Evolutionary conservation across 768 basidiomycete genomes (phyloP).

Genomic region (Fomitopsis serialis): DNA sequence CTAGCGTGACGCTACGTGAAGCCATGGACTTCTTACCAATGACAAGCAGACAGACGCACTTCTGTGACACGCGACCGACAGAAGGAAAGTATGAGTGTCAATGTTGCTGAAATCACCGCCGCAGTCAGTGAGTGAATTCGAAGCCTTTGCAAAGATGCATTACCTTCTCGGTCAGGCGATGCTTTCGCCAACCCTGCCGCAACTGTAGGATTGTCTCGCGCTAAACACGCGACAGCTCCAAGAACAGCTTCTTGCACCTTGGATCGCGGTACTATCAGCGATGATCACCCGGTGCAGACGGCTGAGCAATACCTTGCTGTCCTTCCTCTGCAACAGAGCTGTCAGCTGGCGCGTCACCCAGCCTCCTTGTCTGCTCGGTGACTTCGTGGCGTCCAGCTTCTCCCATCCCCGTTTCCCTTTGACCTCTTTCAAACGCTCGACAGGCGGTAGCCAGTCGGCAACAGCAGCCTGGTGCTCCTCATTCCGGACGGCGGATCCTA

Average conservation of each 20-base stretch:
- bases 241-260: conserved; percentile 66
- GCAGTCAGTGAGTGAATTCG: neutral
- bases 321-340: conserved; percentile 41
- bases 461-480: conserved; percentile 44
- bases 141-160: conserved; percentile 6
- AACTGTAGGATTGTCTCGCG: conserved; percentile 54
- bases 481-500: conserved; percentile 47
- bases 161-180: conserved; percentile 36
- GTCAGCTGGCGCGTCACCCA: conserved; percentile 56
- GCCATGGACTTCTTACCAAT: conserved; percentile 44
- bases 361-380: conserved; percentile 41
- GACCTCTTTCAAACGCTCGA: conserved; percentile 48
- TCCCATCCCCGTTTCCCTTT: conserved; percentile 73
- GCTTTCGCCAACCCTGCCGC: conserved; percentile 44
- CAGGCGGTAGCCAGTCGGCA: conserved; percentile 57
- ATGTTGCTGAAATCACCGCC: conserved; percentile 25
- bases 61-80: conserved; percentile 55
- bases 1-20: neutral
- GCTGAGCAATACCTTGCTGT: conserved; percentile 44
- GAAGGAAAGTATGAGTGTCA: conserved; percentile 43
- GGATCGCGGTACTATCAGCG: neutral
- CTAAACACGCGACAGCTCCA: conserved; percentile 58
- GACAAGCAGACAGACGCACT: conserved; percentile 63
- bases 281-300: neutral
- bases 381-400: conserved; percentile 40